Conservation (phyloP, 2,329 filamentous ascomycete genomes). For the Claviceps spartinae region DNA sequence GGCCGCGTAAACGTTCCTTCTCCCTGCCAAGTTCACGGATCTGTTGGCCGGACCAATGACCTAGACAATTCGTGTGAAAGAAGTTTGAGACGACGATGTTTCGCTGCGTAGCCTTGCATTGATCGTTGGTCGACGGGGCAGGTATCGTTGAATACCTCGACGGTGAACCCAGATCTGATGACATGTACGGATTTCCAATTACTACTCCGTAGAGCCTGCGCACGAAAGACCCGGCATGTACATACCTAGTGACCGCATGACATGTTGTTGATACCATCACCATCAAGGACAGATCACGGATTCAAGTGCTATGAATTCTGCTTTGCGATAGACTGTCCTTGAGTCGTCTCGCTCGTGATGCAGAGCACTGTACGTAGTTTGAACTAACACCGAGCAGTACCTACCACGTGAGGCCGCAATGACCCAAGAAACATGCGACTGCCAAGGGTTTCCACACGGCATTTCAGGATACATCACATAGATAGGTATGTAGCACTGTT, state of each 20-base stretch:
- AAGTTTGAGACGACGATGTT: neutral
- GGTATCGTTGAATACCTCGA: no score
- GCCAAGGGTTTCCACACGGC: neutral
- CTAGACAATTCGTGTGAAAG: neutral
- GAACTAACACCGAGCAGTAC: neutral
- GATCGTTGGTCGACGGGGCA: neutral
- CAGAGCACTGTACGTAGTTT: neutral
- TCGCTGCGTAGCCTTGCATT: neutral
- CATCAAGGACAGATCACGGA: neutral
- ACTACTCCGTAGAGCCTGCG: no score
- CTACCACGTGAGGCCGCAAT: neutral
- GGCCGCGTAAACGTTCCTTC: neutral
- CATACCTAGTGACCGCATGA: no score
- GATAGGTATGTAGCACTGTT: neutral
- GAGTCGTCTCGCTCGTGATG: no score
- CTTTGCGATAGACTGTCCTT: neutral
- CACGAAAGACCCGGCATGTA: no score
- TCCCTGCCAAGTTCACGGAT: neutral
- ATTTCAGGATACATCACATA: neutral
- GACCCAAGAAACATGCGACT: neutral
- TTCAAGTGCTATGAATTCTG: neutral
- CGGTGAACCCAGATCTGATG: no score
- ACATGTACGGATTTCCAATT: no score
- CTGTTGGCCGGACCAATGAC: neutral
- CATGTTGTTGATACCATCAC: neutral